Percentiles rank a stretch among this genome's conserved stretches.
Evolutionary conservation across 805 yeast species (phyloP).

Genomic region (Lipomyces anomalus): DNA sequence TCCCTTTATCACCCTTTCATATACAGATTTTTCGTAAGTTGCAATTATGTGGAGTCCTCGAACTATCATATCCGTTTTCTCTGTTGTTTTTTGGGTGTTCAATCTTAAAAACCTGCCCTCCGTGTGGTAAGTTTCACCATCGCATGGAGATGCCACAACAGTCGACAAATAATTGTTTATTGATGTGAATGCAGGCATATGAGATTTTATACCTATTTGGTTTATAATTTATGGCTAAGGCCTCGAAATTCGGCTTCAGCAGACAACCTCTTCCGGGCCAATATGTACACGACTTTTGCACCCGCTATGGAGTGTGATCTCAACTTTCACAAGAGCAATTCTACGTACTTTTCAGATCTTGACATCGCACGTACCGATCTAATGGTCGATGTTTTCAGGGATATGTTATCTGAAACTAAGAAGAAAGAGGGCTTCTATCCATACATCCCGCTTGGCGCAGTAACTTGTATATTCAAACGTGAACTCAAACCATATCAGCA

Average conservation of each 20-base stretch:
- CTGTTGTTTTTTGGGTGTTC: constrained; percentile 11
- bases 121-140: constrained; percentile 15
- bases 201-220: constrained; percentile 16
- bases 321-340: constrained; percentile 81
- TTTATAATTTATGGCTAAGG: constrained; percentile 8
- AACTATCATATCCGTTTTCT: constrained; percentile 10
- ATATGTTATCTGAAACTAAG: constrained; percentile 44
- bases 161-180: neutral
- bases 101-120: constrained; percentile 20
- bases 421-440: constrained; percentile 42
- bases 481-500: constrained; percentile 65
- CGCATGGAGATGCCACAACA: neutral
- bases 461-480: constrained; percentile 58
- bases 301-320: constrained; percentile 79
- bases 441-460: constrained; percentile 72
- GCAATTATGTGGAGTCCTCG: constrained; percentile 11
- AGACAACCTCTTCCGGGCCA: constrained; percentile 26
- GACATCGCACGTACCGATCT: constrained; percentile 71
- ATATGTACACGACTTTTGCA: constrained; percentile 47
- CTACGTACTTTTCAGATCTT: constrained; percentile 75
- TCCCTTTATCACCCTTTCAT: neutral
- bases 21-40: neutral
- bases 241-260: constrained; percentile 4
- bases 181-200: constrained; percentile 11
- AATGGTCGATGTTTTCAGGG: constrained; percentile 52